Base-by-base conservation (phyloP, 768 basidiomycete species). In the Trametes villosa region DNA sequence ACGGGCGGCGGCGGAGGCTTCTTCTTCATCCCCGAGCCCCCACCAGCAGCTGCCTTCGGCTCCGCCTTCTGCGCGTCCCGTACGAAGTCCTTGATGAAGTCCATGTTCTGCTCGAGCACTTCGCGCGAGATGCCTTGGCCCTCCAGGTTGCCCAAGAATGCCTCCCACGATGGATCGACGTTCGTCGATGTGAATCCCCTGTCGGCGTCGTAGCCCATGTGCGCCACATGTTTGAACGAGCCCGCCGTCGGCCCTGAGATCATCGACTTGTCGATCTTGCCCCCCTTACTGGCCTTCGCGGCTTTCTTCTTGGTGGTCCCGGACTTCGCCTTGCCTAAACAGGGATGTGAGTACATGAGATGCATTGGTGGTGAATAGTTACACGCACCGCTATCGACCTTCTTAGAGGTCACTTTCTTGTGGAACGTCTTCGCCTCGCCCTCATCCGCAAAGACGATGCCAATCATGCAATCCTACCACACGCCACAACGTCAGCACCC, bases 141-240 rank as follows among this genome's bases (percentile, higher is more conserved):
- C 60, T 87, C 83, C 6, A 98, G 80, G 59, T 84, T 78, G 9
- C 76, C 79, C 3, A 98, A 79, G 57, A 98, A 74, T 1, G 85
- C 78, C 45, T 85, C 79, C 96, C 96, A 98, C 5, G 89, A 92
- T 1, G 92, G 86, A 73, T 99, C 96, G 6, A 99, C 91, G 53
- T 92, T 92, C 17, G 80, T 82, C 0, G 89, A 91, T 0, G 87
- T 89, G 74, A 94, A 98, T 2, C 96, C 96, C 26, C 86, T 84
- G 65, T 96, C 87, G 0, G 83, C 72, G 68, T 97, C 92, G 72
- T 89, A 97, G 13, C 95, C 96, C 91, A 99, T 96, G 71, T 98
- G 96, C 0, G 91, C 94, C 44, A 97, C 82, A 70, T 98, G 96
- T 58, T 85, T 82, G 78, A 98, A 98, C 9, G 89, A 89, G 15